These are phyloP conservation scores for Tribonema minus DNA, from an alignment of 108 stramenopile genomes.

Conservation along the genomic window DNA sequence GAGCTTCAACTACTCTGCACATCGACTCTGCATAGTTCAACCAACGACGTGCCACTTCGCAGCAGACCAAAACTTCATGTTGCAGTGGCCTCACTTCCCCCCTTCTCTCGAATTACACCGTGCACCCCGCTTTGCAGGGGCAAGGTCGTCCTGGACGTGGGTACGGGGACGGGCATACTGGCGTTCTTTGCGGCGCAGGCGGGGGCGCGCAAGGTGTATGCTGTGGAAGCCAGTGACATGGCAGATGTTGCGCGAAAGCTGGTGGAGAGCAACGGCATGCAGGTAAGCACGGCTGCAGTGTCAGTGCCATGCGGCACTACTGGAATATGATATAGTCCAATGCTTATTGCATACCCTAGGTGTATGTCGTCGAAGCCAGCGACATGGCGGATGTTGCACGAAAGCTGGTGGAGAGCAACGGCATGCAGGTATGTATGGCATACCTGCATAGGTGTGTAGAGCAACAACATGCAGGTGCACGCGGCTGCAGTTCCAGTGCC, in stretches of 20 bases:
- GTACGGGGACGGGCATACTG: slow-evolving; percentile 65
- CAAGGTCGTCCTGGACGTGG: slow-evolving; percentile 65
- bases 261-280: slow-evolving; percentile 41
- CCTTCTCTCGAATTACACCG: background rate
- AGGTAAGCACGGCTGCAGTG: too few relatives aligned
- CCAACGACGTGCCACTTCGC: background rate
- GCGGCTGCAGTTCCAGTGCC: too few relatives aligned
- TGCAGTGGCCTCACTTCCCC: background rate
- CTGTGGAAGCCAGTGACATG: slow-evolving; percentile 63
- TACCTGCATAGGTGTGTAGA: too few relatives aligned
- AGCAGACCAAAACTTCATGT: background rate
- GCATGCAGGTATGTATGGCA: too few relatives aligned
- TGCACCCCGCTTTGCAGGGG: slow-evolving; percentile 9
- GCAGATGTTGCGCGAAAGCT: slow-evolving; percentile 54
- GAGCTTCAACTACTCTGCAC: too few relatives aligned
- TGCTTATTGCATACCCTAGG: too few relatives aligned
- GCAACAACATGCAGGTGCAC: too few relatives aligned
- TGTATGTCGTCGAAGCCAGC: slow-evolving; percentile 66
- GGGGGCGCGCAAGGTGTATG: slow-evolving; percentile 60
- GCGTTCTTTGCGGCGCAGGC: slow-evolving; percentile 65
- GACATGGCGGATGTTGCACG: slow-evolving; percentile 55
- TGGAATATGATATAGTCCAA: too few relatives aligned
- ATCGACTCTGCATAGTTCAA: background rate
- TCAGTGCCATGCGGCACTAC: too few relatives aligned
- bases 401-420: slow-evolving; percentile 43